Conservation (phyloP, 2,329 filamentous ascomycete genomes). For the Cryphonectria naterciae region DNA sequence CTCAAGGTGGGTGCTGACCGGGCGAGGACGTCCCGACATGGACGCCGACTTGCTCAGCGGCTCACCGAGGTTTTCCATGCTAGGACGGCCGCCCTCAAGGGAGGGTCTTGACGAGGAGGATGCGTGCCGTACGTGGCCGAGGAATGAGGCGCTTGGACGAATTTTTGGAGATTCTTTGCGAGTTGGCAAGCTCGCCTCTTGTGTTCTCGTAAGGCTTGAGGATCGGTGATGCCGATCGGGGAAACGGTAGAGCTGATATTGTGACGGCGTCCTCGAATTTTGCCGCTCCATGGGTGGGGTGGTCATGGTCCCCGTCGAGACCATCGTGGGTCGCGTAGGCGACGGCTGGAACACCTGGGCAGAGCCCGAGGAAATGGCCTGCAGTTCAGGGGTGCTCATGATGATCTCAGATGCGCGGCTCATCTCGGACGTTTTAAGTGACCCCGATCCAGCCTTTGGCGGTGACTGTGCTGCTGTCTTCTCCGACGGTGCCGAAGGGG, state of each 20-base stretch:
- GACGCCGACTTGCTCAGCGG: constrained; percentile 57
- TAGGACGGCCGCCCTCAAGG: constrained; percentile 71
- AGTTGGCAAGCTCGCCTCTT: constrained; percentile 32
- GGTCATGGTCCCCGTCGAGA: constrained; percentile 80
- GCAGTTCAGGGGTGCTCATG: constrained; percentile 64
- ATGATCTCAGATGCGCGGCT: constrained; percentile 68
- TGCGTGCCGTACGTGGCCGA: constrained; percentile 46
- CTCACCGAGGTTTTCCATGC: constrained; percentile 61
- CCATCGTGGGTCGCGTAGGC: constrained; percentile 43
- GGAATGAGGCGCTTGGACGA: constrained; percentile 39
- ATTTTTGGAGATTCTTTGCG: constrained; percentile 27
- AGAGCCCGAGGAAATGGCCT: constrained; percentile 56
- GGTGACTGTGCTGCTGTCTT: constrained; percentile 39
- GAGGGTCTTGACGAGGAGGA: constrained; percentile 65
- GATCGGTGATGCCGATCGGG: constrained; percentile 46
- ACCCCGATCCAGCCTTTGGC: constrained; percentile 45
- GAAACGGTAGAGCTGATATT: constrained; percentile 48
- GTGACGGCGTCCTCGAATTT: constrained; percentile 44
- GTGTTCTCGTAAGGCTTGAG: constrained; percentile 44
- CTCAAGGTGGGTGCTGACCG: constrained; percentile 81
- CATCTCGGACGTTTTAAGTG: constrained; percentile 50
- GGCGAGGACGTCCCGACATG: constrained; percentile 60
- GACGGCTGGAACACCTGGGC: constrained; percentile 39
- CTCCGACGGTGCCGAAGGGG: constrained; percentile 34
- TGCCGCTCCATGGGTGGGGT: constrained; percentile 55